Base-by-base conservation (phyloP, 2,329 filamentous ascomycete genomes). In the Piedraia hortae region DNA sequence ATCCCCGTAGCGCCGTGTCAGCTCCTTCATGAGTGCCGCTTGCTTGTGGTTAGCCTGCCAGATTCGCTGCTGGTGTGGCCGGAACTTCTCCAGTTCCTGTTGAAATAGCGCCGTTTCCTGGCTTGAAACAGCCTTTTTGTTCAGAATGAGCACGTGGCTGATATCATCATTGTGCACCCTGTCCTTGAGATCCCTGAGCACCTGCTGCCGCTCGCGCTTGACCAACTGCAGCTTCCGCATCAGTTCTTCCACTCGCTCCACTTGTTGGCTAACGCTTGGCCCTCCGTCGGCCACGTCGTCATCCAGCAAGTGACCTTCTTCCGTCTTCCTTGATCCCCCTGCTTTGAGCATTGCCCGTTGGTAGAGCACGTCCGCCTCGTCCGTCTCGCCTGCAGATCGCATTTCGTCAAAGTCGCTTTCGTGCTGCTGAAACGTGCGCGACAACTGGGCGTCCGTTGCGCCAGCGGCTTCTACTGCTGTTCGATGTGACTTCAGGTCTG, bases 91-190 rank as follows among this genome's bases (percentile, higher is more conserved):
- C n/a, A 97, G 56, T 45, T 97, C 85, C 9, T 77, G 67, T 42
- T 91, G 73, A 49, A 97, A 97, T 3, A 97, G 59, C 37, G 90
- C 77, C 7, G 58, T 68, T 44, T 97, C 85, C 37, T 85, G 82
- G 38, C 77, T 89, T 10, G 77, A 61, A 37, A 93, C 82, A 2
- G 77, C 71, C 47, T 93, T 97, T 44, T 93, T 93, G 55, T 97
- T 97, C 27, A 97, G 53, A 25, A 97, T 97, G 28, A 97, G 56
- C 7, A 93, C 80, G 39, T 90, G 85, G 4, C 80, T 91, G 31
- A 97, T 97, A 38, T 97, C 88, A 39, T 97, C 88, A 32, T 72
- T 77, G 47, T 89, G 82, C 45, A 88, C 85, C 67, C 89, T 93
- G 33, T 93, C 80, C 45, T 97, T 97, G 34, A 97, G 54, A 46